These are phyloP conservation scores for Saturnispora quitensis DNA, from an alignment of 805 yeast genomes.

Conservation along the genomic window DNA sequence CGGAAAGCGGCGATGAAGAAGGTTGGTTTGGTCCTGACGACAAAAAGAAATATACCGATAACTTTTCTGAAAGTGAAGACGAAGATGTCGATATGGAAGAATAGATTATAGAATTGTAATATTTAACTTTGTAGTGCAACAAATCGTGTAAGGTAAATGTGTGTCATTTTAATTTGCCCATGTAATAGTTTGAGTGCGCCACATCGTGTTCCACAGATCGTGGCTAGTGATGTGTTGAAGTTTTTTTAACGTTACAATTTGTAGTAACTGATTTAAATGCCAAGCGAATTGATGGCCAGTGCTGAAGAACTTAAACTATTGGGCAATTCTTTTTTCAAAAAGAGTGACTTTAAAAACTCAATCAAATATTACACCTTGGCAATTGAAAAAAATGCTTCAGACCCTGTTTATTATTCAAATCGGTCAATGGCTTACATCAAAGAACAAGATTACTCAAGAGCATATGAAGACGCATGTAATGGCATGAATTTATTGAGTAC, in stretches of 20 bases:
- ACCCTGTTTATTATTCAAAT: slow-evolving; percentile 56
- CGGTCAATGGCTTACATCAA: slow-evolving; percentile 58
- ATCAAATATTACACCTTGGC: slow-evolving; percentile 41
- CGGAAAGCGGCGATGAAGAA: slow-evolving; percentile 27
- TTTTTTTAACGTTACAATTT: not conserved
- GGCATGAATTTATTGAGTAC: not conserved
- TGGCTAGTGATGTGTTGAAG: not conserved
- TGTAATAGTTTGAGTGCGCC: not conserved
- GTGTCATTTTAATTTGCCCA: no score
- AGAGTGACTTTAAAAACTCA: slow-evolving; percentile 24
- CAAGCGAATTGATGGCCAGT: not conserved
- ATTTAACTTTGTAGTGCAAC: not conserved
- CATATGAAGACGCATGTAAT: slow-evolving; percentile 8
- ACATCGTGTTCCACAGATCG: not conserved
- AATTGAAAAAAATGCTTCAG: slow-evolving; percentile 35
- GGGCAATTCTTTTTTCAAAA: slow-evolving; percentile 1
- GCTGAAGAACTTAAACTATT: not conserved
- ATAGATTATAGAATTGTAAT: not conserved
- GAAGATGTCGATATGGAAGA: slow-evolving; percentile 14
- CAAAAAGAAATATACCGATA: slow-evolving; percentile 23
- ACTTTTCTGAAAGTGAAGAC: slow-evolving; percentile 30
- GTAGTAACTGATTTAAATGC: not conserved
- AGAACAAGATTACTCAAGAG: slow-evolving; percentile 26
- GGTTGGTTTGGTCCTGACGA: slow-evolving; percentile 30
- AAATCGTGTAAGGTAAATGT: not conserved